These are phyloP conservation scores for Auricularia heimuer DNA, from an alignment of 768 basidiomycete genomes.

Conservation along the genomic window DNA sequence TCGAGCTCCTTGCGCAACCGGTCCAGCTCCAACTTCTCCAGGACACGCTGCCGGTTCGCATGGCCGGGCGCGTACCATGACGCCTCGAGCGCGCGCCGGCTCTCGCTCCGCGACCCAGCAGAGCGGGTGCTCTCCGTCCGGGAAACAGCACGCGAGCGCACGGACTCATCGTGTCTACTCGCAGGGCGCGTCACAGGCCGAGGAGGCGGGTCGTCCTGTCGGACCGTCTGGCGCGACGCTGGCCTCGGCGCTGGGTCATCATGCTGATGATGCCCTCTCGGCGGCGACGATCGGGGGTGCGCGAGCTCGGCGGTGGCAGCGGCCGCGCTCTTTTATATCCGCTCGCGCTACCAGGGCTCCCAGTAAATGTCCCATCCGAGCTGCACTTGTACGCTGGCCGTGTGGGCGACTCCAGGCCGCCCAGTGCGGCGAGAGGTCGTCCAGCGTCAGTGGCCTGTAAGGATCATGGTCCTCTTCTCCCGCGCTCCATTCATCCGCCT, in stretches of 20 bases:
- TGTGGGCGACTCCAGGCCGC: not conserved
- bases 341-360: not conserved
- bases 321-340: not conserved
- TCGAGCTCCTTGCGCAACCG: no score
- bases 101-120: not conserved
- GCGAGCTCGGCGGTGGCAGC: not conserved
- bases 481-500: not conserved
- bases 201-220: not conserved
- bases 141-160: not conserved
- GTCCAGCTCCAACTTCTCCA: no score
- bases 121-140: not conserved
- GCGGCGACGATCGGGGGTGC: not conserved
- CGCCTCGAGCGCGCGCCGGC: not conserved
- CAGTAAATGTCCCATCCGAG: not conserved
- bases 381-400: not conserved
- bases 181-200: not conserved
- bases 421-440: not conserved
- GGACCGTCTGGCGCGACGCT: not conserved
- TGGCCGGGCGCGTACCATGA: no score
- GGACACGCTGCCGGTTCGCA: no score
- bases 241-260: not conserved
- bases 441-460: not conserved
- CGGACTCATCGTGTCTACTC: not conserved
- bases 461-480: not conserved
- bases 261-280: no score